Evolutionary conservation across 2,329 filamentous ascomycete species (phyloP).

Genomic region (Fusarium sulawesiense): DNA sequence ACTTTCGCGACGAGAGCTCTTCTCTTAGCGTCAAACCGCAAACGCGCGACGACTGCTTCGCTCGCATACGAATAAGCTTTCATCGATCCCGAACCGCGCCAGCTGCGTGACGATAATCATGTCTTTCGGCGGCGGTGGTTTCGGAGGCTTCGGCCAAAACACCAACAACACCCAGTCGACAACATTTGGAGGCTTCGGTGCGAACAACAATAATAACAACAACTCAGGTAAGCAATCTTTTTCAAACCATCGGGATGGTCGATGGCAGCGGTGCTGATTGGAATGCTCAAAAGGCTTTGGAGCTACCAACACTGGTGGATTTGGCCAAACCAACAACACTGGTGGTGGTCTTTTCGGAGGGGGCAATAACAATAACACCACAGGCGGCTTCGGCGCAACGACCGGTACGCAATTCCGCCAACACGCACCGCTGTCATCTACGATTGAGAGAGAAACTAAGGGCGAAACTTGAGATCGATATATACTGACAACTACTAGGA

Average conservation of each 20-base stretch:
- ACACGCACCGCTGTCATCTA: constrained; percentile 34
- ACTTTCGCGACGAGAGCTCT: constrained; percentile 33
- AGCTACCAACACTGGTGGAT: constrained; percentile 52
- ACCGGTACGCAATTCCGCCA: constrained; percentile 47
- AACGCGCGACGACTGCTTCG: constrained; percentile 36
- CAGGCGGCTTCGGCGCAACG: constrained; percentile 52
- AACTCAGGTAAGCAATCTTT: constrained; percentile 63
- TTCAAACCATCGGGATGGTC: constrained; percentile 24
- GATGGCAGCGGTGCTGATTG: constrained; percentile 41
- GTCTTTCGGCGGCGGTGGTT: constrained; percentile 65
- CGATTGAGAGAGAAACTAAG: constrained; percentile 25
- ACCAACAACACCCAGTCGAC: constrained; percentile 57
- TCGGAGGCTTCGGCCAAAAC: constrained; percentile 67
- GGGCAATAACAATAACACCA: constrained; percentile 45
- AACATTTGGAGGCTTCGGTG: constrained; percentile 69
- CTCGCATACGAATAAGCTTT: constrained; percentile 31
- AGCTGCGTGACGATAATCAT: constrained; percentile 54
- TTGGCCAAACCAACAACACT: constrained; percentile 54
- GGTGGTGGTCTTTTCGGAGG: constrained; percentile 61
- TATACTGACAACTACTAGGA: constrained; percentile 44
- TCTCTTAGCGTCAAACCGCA: constrained; percentile 32
- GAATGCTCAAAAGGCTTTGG: constrained; percentile 50
- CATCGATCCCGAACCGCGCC: constrained; percentile 36
- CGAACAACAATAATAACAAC: constrained; percentile 52
- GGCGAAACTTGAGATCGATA: constrained; percentile 14